Conservation (phyloP, 805 yeast genomes). For the Candida boleticola region DNA sequence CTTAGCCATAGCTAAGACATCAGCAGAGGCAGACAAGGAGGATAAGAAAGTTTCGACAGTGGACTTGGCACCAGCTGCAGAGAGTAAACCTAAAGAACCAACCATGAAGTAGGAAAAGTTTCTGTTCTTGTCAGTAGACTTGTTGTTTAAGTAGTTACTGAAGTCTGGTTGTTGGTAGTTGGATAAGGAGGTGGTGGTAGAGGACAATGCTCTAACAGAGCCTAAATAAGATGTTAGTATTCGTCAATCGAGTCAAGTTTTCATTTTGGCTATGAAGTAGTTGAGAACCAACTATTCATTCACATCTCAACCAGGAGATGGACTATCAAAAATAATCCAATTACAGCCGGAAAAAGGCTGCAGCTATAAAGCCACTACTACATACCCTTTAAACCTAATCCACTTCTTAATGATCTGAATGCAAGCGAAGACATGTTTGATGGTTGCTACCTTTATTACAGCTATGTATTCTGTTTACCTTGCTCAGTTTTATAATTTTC, state of each 20-base stretch:
- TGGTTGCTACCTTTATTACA: neutral
- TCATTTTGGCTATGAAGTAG: too few relatives aligned
- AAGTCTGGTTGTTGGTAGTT: conserved; percentile 91
- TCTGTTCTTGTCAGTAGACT: conserved; percentile 65
- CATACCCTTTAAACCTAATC: conserved; percentile 42
- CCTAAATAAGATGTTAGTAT: conserved; percentile 22
- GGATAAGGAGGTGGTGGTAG: conserved; percentile 58
- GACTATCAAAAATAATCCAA: too few relatives aligned
- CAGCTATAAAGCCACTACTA: too few relatives aligned
- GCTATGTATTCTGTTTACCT: conserved; percentile 4
- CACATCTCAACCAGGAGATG: too few relatives aligned
- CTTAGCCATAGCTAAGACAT: conserved; percentile 98
- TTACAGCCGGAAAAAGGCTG: too few relatives aligned
- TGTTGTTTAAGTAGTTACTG: conserved; percentile 73
- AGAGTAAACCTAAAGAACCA: conserved; percentile 87
- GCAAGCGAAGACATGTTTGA: conserved; percentile 38
- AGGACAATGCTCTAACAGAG: conserved; percentile 49
- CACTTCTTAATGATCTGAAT: conserved; percentile 44
- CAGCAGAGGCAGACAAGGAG: conserved; percentile 97
- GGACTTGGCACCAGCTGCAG: conserved; percentile 94
- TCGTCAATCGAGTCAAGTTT: neutral
- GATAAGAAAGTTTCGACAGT: conserved; percentile 91
- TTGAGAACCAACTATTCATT: too few relatives aligned
- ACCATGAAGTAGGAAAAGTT: conserved; percentile 95
- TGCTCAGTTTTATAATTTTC: neutral